Evolutionary conservation across 2,329 filamentous ascomycete genomes (phyloP), one percentile per base, ranked within the genome.

Genomic region (Alternaria novae-zelandiae): DNA sequence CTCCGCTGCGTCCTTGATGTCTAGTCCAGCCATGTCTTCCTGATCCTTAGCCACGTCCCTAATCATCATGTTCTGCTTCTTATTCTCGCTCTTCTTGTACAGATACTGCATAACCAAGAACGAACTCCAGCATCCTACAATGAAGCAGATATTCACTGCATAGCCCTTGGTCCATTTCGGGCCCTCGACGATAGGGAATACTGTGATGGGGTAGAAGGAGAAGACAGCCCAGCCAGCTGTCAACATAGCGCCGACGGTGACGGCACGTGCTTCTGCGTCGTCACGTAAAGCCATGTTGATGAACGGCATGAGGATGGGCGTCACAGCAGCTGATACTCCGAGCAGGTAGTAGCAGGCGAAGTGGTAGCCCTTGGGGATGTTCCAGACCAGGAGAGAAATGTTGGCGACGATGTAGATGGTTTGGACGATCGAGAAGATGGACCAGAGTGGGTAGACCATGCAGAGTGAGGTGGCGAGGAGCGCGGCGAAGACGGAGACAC

Each of bases 391-490:
- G 74, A 86, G 82, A 58, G 82, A 83, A 10, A 84, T 74, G 4
- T 80, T 79, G 1, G 83, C 83, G 44, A 85, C 81, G 9, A 84
- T 68, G 47, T 79, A 81, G 15, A 81, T 81, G 0, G 65, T 61
- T 5, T 81, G 79, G 1, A 81, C 79, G 5, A 83, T 74, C 0
- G 80, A 81, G 64, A 84, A 86, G 6, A 86, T 82, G 3, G 78
- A 70, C 84, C 84, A 86, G 0, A 82, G 73, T 0, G 84, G 84
- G 51, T 86, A 86, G 1, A 86, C 84, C 51, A 83, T 81, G 8
- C 84, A 85, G 7, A 86, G 71, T 0, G 84, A 86, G 0, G 84
- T 84, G 0, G 84, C 84, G 1, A 86, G 70, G 74, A 85, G 83
- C 0, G 84, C 85, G 0, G 82, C 76, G 10, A 86, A 73, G 6